Conservation (phyloP, 2,329 filamentous ascomycete genomes). For the Cladosporium phlei region DNA sequence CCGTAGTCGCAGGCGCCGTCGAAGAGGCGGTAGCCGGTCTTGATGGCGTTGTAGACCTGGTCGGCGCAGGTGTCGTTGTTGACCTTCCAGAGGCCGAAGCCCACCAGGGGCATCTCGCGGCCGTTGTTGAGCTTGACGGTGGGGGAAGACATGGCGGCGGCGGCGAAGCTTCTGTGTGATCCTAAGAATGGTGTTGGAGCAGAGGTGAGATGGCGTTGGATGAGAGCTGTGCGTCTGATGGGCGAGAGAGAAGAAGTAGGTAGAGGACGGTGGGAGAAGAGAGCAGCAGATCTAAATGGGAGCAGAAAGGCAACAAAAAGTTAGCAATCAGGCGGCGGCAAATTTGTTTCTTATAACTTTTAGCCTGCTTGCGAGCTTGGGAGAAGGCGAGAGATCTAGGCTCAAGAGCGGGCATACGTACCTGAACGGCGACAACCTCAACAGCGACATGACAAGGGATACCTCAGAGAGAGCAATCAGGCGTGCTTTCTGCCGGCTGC, state of each 20-base stretch:
- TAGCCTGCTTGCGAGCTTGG: too few relatives aligned
- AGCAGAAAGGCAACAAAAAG: constrained; percentile 2
- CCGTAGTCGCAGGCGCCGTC: constrained; percentile 69
- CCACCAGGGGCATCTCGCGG: constrained; percentile 63
- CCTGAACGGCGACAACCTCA: constrained; percentile 7
- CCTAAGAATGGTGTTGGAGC: constrained; percentile 3
- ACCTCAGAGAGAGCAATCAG: too few relatives aligned
- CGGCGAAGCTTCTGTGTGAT: constrained; percentile 15
- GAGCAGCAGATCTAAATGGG: constrained; percentile 13
- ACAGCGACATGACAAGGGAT: constrained; percentile 5
- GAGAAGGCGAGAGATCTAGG: background rate
- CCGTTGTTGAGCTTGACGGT: constrained; percentile 36
- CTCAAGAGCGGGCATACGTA: constrained; percentile 4
- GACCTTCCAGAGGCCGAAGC: constrained; percentile 81
- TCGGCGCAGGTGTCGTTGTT: constrained; percentile 68
- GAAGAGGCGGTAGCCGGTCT: constrained; percentile 57
- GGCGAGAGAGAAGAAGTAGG: constrained; percentile 3
- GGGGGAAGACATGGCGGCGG: constrained; percentile 29
- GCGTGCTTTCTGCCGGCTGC: constrained; percentile 1
- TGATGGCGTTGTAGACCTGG: constrained; percentile 68
- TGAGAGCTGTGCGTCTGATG: constrained; percentile 7
- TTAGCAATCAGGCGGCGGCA: constrained; percentile 10
- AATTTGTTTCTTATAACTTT: constrained; percentile 13
- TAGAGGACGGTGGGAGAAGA: constrained; percentile 7
- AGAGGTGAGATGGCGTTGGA: constrained; percentile 3